Evolutionary conservation across 768 basidiomycete species (phyloP).

Genomic region (Mycena indigotica): DNA sequence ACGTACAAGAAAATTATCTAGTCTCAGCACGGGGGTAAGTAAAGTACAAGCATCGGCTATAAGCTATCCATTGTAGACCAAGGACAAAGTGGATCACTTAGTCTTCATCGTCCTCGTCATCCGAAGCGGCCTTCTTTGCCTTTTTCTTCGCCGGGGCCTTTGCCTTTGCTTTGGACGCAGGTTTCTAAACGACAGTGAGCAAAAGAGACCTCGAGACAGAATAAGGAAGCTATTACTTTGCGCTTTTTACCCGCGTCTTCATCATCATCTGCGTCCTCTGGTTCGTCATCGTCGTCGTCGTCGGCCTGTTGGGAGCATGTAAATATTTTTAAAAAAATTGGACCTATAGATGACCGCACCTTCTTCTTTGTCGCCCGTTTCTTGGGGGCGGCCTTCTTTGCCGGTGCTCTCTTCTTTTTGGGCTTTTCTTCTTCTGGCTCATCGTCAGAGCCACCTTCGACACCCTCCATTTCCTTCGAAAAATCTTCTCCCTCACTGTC

Average conservation of each 20-base stretch:
- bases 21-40: too few relatives aligned
- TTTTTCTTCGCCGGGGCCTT: slow-evolving; percentile 51
- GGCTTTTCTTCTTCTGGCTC: slow-evolving; percentile 44
- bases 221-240: slow-evolving; percentile 48
- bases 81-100: too few relatives aligned
- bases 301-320: too few relatives aligned
- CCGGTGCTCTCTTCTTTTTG: slow-evolving; percentile 44
- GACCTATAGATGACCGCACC: background rate
- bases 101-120: slow-evolving; percentile 45
- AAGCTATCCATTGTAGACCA: too few relatives aligned
- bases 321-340: too few relatives aligned
- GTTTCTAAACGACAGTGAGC: slow-evolving; percentile 34
- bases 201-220: background rate
- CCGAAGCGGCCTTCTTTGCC: slow-evolving; percentile 44
- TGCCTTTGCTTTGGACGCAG: slow-evolving; percentile 44
- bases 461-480: slow-evolving; percentile 28
- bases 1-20: too few relatives aligned
- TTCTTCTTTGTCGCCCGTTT: slow-evolving; percentile 32
- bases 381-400: slow-evolving; percentile 35
- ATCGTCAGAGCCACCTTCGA: slow-evolving; percentile 34
- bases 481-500: slow-evolving; percentile 26
- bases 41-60: too few relatives aligned
- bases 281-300: slow-evolving; percentile 39
- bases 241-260: slow-evolving; percentile 62
- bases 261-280: slow-evolving; percentile 52